Conservation (phyloP, 192 early-diverging fungal genomes). For the Glomus cerebriforme region DNA sequence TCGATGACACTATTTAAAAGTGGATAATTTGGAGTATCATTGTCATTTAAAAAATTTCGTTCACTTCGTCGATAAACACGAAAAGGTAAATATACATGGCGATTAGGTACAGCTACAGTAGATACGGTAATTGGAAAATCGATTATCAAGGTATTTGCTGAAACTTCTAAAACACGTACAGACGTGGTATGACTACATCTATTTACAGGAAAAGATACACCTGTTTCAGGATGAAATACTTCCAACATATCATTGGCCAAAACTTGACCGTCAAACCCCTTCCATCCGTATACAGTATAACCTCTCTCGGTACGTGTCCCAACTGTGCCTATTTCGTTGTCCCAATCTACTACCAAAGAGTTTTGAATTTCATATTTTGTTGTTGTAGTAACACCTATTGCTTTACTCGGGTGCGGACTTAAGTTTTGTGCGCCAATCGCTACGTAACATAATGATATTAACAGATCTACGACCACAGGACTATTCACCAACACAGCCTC, state of each 20-base stretch:
- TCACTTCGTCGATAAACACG: slow-evolving; percentile 23
- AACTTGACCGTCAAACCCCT: slow-evolving; percentile 18
- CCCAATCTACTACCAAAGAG: slow-evolving; percentile 24
- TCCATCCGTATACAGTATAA: slow-evolving; percentile 31
- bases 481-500: slow-evolving; percentile 46
- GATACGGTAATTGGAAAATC: slow-evolving; percentile 24
- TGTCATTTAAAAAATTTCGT: slow-evolving; percentile 19
- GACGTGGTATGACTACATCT: slow-evolving; percentile 7
- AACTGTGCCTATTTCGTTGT: slow-evolving; percentile 1
- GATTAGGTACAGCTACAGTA: slow-evolving; percentile 4
- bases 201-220: slow-evolving; percentile 20
- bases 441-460: slow-evolving; percentile 47
- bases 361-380: slow-evolving; percentile 19
- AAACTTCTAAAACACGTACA: slow-evolving; percentile 32
- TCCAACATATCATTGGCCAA: slow-evolving; percentile 26
- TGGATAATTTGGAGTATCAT: slow-evolving; percentile 25
- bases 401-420: slow-evolving; percentile 38
- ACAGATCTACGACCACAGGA: slow-evolving; percentile 46
- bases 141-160: slow-evolving; percentile 11
- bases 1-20: slow-evolving; percentile 7
- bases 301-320: slow-evolving; percentile 4
- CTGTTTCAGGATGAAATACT: slow-evolving; percentile 25
- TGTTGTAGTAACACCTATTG: slow-evolving; percentile 33
- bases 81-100: slow-evolving; percentile 30
- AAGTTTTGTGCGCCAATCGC: slow-evolving; percentile 35